Conservation (phyloP, 768 basidiomycete species). For the Mycena polygramma region DNA sequence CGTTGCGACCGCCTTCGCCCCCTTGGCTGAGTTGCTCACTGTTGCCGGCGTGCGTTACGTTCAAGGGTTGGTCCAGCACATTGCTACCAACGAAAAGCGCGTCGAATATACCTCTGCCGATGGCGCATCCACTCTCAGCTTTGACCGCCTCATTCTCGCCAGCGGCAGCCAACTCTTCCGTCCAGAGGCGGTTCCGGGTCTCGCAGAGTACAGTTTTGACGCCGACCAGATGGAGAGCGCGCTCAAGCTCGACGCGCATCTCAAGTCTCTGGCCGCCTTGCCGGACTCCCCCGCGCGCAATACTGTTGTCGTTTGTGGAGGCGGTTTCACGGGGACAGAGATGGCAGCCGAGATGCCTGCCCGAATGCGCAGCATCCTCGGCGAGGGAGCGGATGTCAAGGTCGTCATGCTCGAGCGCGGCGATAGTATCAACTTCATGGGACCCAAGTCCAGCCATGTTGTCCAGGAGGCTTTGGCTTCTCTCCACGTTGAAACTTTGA, state of each 20-base stretch:
- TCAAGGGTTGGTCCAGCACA: slow-evolving; percentile 34
- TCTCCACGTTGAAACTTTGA: slow-evolving; percentile 33
- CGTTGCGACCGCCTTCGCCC: slow-evolving; percentile 30
- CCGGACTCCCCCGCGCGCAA: slow-evolving; percentile 38
- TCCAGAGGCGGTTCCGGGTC: slow-evolving; percentile 30
- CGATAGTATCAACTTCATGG: slow-evolving; percentile 33
- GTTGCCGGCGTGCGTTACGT: slow-evolving; percentile 34
- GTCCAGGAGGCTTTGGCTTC: slow-evolving; percentile 33
- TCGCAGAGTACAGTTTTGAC: slow-evolving; percentile 36
- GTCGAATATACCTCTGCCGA: slow-evolving; percentile 31
- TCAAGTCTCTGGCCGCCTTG: slow-evolving; percentile 31
- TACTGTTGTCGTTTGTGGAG: slow-evolving; percentile 40
- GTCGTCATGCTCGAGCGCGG: slow-evolving; percentile 36
- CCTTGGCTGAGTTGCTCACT: slow-evolving; percentile 29
- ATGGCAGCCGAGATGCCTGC: slow-evolving; percentile 39
- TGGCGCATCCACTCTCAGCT: slow-evolving; percentile 28
- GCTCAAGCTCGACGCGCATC: slow-evolving; percentile 37
- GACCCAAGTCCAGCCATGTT: slow-evolving; percentile 32
- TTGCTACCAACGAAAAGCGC: slow-evolving; percentile 20
- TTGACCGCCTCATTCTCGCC: slow-evolving; percentile 39
- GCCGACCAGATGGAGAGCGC: slow-evolving; percentile 38
- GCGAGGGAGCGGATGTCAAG: slow-evolving; percentile 29
- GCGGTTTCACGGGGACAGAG: slow-evolving; percentile 41
- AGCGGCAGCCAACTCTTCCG: slow-evolving; percentile 40
- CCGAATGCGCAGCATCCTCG: slow-evolving; percentile 37